Evolutionary conservation across 768 basidiomycete species (phyloP).

Genomic region (Gymnopilus dilepis): DNA sequence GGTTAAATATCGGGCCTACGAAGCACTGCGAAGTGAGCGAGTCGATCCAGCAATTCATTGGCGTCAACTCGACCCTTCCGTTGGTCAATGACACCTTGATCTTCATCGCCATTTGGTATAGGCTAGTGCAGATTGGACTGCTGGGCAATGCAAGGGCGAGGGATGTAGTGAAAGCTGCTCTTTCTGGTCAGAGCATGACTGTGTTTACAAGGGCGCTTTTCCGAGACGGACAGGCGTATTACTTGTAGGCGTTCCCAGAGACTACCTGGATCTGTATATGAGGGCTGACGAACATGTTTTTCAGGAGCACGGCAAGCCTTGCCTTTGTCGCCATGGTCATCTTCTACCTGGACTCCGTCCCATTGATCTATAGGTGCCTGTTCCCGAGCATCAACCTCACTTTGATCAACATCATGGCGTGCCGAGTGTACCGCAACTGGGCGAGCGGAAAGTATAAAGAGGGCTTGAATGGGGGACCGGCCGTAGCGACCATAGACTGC

Average conservation of each 20-base stretch:
- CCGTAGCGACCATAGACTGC: no score
- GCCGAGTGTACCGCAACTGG: conserved; percentile 24
- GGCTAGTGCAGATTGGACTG: conserved; percentile 20
- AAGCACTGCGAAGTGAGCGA: conserved; percentile 9
- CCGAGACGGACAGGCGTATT: conserved; percentile 16
- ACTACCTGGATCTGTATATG: not conserved
- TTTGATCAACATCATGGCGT: conserved; percentile 26
- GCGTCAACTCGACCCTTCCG: conserved; percentile 18
- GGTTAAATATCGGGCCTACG: conserved; percentile 1
- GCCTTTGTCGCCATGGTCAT: conserved; percentile 5
- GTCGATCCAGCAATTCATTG: not conserved
- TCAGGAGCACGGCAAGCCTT: not conserved
- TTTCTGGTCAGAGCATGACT: conserved; percentile 31
- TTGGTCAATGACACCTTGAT: conserved; percentile 33
- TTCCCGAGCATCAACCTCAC: conserved; percentile 9
- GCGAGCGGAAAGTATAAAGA: conserved; percentile 10
- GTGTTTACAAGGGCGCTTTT: conserved; percentile 31
- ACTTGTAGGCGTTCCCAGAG: conserved; percentile 5
- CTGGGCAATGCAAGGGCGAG: conserved; percentile 4
- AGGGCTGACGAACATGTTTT: not conserved
- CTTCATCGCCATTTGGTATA: conserved; percentile 36
- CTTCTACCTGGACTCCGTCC: conserved; percentile 8
- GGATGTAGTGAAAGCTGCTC: conserved; percentile 10
- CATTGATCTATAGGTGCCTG: conserved; percentile 12
- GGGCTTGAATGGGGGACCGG: not conserved